phyloP scores from a whole-genome alignment of 2,329 filamentous ascomycete genomes.

The Tolypocladium amazonense region DNA sequence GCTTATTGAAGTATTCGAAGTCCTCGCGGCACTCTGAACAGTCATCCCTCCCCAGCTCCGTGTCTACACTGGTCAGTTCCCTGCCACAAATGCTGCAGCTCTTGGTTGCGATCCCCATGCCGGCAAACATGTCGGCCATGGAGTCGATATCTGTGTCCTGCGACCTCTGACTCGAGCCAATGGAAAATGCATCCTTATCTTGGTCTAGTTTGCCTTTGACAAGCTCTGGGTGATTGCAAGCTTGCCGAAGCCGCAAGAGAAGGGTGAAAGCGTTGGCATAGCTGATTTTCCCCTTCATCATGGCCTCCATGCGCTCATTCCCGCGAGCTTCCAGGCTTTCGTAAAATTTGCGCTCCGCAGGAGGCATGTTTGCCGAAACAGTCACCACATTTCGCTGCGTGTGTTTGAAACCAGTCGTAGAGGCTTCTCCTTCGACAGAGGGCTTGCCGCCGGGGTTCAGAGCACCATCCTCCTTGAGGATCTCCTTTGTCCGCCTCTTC shows the following conservation, averaged over 20 bases:
- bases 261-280: conserved; percentile 92
- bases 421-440: conserved; percentile 35
- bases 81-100: conserved; percentile 77
- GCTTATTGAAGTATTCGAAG: conserved; percentile 50
- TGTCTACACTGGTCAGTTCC: conserved; percentile 44
- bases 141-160: conserved; percentile 62
- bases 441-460: conserved; percentile 65
- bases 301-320: conserved; percentile 74
- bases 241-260: conserved; percentile 80
- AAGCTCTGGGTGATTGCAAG: conserved; percentile 87
- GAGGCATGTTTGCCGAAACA: conserved; percentile 66
- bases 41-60: conserved; percentile 28
- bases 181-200: conserved; percentile 75
- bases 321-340: conserved; percentile 72
- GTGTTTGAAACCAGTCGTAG: conserved; percentile 70
- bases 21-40: conserved; percentile 71
- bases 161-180: conserved; percentile 43
- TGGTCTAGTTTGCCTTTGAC: conserved; percentile 76
- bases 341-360: conserved; percentile 78
- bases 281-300: conserved; percentile 77
- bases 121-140: conserved; percentile 77
- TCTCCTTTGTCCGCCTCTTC: conserved; percentile 96
- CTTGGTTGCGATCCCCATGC: conserved; percentile 66
- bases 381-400: conserved; percentile 83
- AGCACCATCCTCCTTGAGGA: conserved; percentile 80